Base-by-base conservation (phyloP, 805 yeast species). In the Ogataea parapolymorpha region DNA sequence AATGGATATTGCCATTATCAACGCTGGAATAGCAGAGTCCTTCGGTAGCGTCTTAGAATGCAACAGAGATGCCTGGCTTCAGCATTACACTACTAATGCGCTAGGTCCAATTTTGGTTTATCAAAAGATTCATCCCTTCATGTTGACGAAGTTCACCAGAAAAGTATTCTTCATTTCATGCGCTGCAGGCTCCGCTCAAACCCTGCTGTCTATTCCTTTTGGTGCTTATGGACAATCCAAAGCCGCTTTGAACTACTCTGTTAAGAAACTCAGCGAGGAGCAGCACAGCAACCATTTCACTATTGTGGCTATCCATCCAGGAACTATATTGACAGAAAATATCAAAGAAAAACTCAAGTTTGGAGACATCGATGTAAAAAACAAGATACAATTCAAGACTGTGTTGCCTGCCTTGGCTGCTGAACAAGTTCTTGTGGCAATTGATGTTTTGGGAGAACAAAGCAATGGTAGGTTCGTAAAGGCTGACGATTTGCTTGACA, bases 1-100 rank as follows among this genome's bases (percentile, higher is more conserved):
- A 0, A 60, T 66, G 42, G 70, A 66, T 49, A 59, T 63, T 6
- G 60, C 59, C 28, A 60, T 66, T 28, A 56, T 63, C n/a, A 65
- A 63, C 46, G 66, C 67, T 7, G 68, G 63, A 9, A 29, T 50
- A 14, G 31, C 37, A 18, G 20, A 28, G 14, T 15, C 37, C 4
- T 26, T n/a, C 14, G 13, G 11, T n/a, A 12, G 32, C 10, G 14
- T 39, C 9, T 16, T 32, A 7, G 28, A 39, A 10, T 14, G 26
- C 20, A 10, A 26, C 12, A 15, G 32, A 27, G 29, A 26, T 3
- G 9, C 17, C 8, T 32, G 26, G 30, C 7, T 33, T 13, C 28
- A 39, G 13, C 42, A 39, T 26, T 28, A n/a, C 10, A 27, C 18
- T 6, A 32, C 37, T 52, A 66, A 66, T 37, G 46, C 63, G 6